Base-by-base conservation (phyloP, 1,284 basidiomycete species). In the Heimioporus punctisporus region DNA sequence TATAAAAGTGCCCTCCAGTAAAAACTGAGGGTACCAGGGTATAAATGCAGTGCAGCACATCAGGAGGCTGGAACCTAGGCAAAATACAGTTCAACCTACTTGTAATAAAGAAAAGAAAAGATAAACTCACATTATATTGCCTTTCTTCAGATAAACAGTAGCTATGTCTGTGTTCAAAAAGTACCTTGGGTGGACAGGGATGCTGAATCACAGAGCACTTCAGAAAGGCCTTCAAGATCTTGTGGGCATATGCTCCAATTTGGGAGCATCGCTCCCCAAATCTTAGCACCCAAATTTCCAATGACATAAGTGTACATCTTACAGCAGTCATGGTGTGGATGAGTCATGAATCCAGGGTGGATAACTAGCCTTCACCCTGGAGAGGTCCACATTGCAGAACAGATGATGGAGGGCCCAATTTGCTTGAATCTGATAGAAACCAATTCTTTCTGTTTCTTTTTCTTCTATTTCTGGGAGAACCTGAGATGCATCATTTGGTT, bases 1-100 rank as follows among this genome's bases (percentile, higher is more conserved):
- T 46, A 23, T 43, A 63, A 2, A 57, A 64, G 1, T 63, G 63
- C 0, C 47, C 49, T 0, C 61, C 45, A 0, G 17, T 63, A 24
- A 63, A 56, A 0, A 64, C 48, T 0, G 55, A 52, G 0, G 46
- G 12, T 0, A 62, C 34, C 0, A 52, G 51, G 0, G 48, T 63
- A 12, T 57, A 63, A 3, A 63, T 46, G 0, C 0, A 0, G 23
- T 63, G 60, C 0, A 63, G 17, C 0, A 57, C 48, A 2, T 42
- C 45, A 0, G 47, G 54, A 0, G 49, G 54, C 50, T 63, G 60
- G 19, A 64, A 59, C 55, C 54, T 62, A 27, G 6, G 19, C 6
- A 6, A 42, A 6, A 10, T 10, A 21, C 5, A 11, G 10, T 21
- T n/a, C 9, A 41, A n/a, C 7, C n/a, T n/a, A n/a, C n/a, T n/a